Conservation (phyloP, 2,329 filamentous ascomycete genomes). For the Phialophora macrospora region DNA sequence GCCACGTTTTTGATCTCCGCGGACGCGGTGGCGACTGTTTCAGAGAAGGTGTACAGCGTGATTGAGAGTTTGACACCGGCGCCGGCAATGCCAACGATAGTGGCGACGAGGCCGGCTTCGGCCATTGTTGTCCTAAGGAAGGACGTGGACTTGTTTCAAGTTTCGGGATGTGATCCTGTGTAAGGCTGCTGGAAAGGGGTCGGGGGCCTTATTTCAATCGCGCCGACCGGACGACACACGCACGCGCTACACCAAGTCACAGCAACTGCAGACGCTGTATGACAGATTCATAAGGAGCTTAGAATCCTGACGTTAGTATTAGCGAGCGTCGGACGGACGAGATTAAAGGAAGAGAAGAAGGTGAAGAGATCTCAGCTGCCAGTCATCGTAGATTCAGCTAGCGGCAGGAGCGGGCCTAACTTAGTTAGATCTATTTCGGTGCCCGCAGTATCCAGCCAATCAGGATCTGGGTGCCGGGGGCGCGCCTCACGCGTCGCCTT, state of each 20-base stretch:
- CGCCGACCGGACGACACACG: neutral
- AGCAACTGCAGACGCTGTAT: neutral
- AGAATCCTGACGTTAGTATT: neutral
- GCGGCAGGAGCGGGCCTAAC: neutral
- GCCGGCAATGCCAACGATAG: constrained; percentile 18
- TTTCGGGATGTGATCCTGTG: neutral
- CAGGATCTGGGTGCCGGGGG: rapidly evolving
- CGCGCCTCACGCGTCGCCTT: neutral
- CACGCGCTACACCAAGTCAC: neutral
- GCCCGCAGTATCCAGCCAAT: neutral
- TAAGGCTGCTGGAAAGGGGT: neutral
- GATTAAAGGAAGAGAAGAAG: neutral
- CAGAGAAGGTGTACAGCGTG: constrained; percentile 24
- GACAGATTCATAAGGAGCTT: neutral
- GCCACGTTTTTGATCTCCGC: constrained; percentile 34
- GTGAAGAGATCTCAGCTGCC: neutral
- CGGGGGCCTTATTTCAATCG: neutral
- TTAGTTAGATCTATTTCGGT: neutral
- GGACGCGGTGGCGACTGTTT: constrained; percentile 22
- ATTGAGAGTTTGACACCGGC: constrained; percentile 24
- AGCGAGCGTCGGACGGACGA: neutral
- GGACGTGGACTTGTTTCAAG: neutral
- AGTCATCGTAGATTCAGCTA: neutral
- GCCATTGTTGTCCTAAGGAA: constrained; percentile 6
- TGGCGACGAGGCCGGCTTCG: constrained; percentile 16